phyloP scores from a whole-genome alignment of 176 grass and related monocot species.

The Metroxylon sagu region DNA sequence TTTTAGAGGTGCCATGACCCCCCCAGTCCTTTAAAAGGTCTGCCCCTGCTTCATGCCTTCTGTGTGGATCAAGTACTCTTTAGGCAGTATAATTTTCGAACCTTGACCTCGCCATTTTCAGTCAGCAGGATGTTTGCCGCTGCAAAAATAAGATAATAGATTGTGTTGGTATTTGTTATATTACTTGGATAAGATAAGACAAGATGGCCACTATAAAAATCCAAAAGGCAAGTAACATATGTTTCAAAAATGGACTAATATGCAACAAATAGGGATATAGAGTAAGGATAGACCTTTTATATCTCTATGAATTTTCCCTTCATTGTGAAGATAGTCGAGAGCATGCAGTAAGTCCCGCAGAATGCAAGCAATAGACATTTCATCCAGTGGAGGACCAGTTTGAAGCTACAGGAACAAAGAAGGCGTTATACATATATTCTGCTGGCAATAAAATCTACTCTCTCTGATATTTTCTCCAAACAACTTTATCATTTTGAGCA shows the following conservation, averaged over 20 bases:
- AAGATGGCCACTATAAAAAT: too few species aligned
- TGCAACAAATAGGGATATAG: not conserved
- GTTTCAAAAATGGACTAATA: too few species aligned
- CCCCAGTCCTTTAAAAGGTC: not conserved
- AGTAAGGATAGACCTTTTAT: constrained; percentile 51
- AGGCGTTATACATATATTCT: not conserved
- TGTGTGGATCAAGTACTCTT: too few species aligned
- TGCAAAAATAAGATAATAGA: constrained; percentile 43
- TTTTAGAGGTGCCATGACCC: too few species aligned
- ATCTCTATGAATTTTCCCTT: constrained; percentile 96
- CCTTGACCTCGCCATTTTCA: constrained; percentile 97
- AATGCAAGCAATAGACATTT: constrained; percentile 95
- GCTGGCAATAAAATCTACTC: too few species aligned
- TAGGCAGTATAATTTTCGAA: constrained; percentile 24
- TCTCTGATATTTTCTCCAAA: too few species aligned
- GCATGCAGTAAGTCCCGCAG: constrained; percentile 88
- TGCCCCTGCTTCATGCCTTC: too few species aligned
- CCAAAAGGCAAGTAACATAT: too few species aligned
- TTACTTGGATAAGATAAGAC: too few species aligned
- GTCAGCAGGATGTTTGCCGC: constrained; percentile 97
- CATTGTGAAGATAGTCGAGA: constrained; percentile 94
- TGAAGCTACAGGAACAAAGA: constrained; percentile 53
- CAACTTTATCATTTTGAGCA: too few species aligned
- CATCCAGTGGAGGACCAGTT: constrained; percentile 83
- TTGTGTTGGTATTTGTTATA: too few species aligned